A percentile compares a stretch with the other conserved stretches of the same genome.
These are phyloP conservation scores for Boletus eberwhitei DNA, from an alignment of 768 basidiomycete genomes.

Conservation along the genomic window DNA sequence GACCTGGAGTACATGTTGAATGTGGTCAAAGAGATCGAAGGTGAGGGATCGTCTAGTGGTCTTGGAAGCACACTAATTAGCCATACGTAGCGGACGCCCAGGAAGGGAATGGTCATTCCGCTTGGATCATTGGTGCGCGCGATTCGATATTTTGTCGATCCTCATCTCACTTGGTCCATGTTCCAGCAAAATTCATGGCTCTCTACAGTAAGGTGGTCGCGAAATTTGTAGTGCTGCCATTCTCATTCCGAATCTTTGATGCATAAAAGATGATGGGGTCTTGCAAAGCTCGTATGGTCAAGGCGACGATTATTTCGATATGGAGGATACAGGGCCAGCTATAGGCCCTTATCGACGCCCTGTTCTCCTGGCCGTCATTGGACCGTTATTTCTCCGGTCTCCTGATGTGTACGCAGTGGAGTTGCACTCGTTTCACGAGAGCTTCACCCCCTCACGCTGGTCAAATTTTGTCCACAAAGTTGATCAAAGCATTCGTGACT, in stretches of 20 bases:
- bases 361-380: conserved; percentile 16
- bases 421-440: conserved; percentile 26
- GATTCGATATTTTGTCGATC: not conserved
- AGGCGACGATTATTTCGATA: conserved; percentile 31
- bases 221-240: not conserved
- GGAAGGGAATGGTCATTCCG: conserved; percentile 8
- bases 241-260: not conserved
- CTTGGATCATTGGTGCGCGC: conserved; percentile 28
- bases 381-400: conserved; percentile 23
- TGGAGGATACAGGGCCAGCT: conserved; percentile 16
- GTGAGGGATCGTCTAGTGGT: conserved; percentile 1
- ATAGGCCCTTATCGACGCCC: conserved; percentile 20
- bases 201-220: conserved; percentile 24
- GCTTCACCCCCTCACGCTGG: conserved; percentile 27
- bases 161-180: conserved; percentile 1
- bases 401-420: conserved; percentile 30
- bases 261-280: conserved; percentile 23
- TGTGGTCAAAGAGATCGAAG: conserved; percentile 28
- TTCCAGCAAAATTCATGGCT: conserved; percentile 29
- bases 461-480: conserved; percentile 29
- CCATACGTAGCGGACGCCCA: conserved; percentile 6
- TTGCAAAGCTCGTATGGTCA: conserved; percentile 31
- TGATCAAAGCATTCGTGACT: conserved; percentile 31
- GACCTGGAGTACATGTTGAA: conserved; percentile 26
- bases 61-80: not conserved